A percentile compares a stretch with the other conserved stretches of the same genome.
Conservation (phyloP, 345 rosid genomes). For the Citrus trifoliata region DNA sequence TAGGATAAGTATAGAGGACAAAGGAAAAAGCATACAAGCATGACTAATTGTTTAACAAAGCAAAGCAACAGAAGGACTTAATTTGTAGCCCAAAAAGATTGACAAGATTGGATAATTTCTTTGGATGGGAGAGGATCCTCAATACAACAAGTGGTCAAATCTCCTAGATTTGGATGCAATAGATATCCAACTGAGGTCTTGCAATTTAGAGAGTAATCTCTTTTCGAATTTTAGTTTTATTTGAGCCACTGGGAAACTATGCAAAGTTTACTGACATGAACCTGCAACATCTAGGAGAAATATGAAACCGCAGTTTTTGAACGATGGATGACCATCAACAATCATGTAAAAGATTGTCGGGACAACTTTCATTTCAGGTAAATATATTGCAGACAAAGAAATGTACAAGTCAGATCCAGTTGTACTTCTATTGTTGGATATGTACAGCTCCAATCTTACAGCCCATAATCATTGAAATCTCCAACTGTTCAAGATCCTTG, state of each 20-base stretch:
- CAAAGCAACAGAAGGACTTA: not conserved
- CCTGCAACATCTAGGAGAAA: not conserved
- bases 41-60: not conserved
- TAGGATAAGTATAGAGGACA: not conserved
- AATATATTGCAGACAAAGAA: not conserved
- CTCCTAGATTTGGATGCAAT: not conserved
- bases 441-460: not conserved
- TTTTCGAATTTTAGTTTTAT: not conserved
- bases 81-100: not conserved
- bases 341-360: not conserved
- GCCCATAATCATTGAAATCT: not conserved
- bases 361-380: not conserved
- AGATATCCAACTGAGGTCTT: not conserved
- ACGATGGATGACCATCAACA: not conserved
- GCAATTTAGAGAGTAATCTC: not conserved
- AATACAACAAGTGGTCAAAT: not conserved
- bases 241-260: not conserved
- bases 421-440: not conserved
- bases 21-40: not conserved
- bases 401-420: not conserved
- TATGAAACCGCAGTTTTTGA: not conserved
- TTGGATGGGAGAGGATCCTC: not conserved
- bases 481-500: not conserved
- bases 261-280: not conserved
- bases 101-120: not conserved